These are phyloP conservation scores for Hura crepitans DNA, from an alignment of 441 rosid species.

Conservation along the genomic window DNA sequence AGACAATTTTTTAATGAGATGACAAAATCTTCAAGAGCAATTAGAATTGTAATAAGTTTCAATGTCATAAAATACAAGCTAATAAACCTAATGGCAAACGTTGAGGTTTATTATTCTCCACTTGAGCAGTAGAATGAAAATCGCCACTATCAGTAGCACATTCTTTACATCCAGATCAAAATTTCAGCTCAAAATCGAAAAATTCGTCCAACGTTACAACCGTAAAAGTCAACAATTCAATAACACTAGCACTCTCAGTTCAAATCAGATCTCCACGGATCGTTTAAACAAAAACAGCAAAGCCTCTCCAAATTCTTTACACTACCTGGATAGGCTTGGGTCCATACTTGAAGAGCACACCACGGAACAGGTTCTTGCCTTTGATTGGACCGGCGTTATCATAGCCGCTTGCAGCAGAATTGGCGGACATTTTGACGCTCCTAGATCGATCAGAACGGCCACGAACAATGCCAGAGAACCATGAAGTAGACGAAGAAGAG, in stretches of 20 bases:
- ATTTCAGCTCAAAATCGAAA: background rate
- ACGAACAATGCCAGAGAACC: constrained; percentile 85
- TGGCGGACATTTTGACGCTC: constrained; percentile 36
- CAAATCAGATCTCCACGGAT: background rate
- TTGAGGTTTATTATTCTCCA: background rate
- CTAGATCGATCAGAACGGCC: constrained; percentile 55
- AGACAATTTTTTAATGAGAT: too few relatives aligned
- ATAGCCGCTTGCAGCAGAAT: constrained; percentile 16
- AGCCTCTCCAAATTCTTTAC: background rate
- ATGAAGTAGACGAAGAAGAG: constrained; percentile 43
- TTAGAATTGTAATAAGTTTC: too few relatives aligned
- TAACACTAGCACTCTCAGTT: background rate
- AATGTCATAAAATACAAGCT: too few relatives aligned
- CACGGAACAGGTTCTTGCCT: constrained; percentile 89
- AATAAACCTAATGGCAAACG: background rate
- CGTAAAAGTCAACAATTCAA: background rate
- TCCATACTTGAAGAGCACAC: constrained; percentile 85
- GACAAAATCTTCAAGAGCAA: background rate
- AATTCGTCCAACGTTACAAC: too few relatives aligned
- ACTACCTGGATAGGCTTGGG: constrained; percentile 72
- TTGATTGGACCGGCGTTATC: constrained; percentile 55
- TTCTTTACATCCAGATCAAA: background rate
- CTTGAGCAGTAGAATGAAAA: background rate
- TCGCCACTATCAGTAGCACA: background rate
- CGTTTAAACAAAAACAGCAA: background rate